phyloP scores from a whole-genome alignment of 768 basidiomycete genomes.

The Porpolomopsis calyptriformis region DNA sequence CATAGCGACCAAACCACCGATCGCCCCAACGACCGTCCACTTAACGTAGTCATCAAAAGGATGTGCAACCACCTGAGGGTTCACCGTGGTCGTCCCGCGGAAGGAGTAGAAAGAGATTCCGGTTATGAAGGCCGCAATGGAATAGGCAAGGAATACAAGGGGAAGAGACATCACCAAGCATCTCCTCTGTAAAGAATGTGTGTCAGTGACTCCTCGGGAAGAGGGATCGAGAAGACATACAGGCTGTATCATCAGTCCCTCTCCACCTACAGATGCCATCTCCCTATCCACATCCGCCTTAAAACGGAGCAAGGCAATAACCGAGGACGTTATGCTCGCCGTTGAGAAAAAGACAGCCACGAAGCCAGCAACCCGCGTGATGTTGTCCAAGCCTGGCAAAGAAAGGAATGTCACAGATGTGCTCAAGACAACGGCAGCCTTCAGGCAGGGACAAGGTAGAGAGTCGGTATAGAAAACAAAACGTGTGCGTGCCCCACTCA shows the following conservation, averaged over 20 bases:
- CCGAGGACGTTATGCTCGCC: conserved; percentile 56
- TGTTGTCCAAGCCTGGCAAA: conserved; percentile 59
- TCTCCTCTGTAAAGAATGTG: conserved; percentile 31
- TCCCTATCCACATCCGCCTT: conserved; percentile 54
- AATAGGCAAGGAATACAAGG: conserved; percentile 62
- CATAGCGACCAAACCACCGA: conserved; percentile 56
- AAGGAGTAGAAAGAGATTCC: conserved; percentile 60
- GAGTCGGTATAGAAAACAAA: neutral
- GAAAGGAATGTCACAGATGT: conserved; percentile 76
- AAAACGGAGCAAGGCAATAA: conserved; percentile 59
- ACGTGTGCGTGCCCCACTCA: conserved; percentile 26
- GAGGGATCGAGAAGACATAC: conserved; percentile 21
- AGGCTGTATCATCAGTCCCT: conserved; percentile 42
- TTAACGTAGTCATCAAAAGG: conserved; percentile 51
- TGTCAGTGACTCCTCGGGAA: neutral
- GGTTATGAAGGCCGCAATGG: conserved; percentile 55
- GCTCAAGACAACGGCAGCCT: conserved; percentile 76
- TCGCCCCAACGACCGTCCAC: conserved; percentile 51
- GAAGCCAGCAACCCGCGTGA: conserved; percentile 55
- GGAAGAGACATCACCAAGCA: conserved; percentile 63
- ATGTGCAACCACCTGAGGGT: conserved; percentile 23
- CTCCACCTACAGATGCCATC: conserved; percentile 38
- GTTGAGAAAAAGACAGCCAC: conserved; percentile 60
- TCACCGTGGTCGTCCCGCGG: conserved; percentile 35
- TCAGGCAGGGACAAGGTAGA: conserved; percentile 9